A percentile compares a stretch with the other conserved stretches of the same genome.
phyloP scores from a whole-genome alignment of 345 rosid species.

The Toxicodendron radicans region DNA sequence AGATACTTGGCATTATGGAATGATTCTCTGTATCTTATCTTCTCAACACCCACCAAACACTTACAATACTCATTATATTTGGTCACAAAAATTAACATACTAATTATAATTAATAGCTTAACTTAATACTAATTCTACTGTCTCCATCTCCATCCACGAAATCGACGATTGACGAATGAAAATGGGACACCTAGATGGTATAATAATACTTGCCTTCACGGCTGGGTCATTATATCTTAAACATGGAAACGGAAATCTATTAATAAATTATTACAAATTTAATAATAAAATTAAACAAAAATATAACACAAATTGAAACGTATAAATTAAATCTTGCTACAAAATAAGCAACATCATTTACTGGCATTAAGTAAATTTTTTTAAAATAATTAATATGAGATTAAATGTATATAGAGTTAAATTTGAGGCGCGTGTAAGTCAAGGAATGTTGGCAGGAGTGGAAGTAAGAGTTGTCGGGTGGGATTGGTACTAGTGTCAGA shows the following conservation, averaged over 20 bases:
- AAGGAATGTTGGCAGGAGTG: not conserved
- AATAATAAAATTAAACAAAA: too few relatives aligned
- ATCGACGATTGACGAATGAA: not conserved
- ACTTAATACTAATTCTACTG: too few relatives aligned
- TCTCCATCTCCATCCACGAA: too few relatives aligned
- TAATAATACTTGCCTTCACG: not conserved
- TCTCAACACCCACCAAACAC: not conserved
- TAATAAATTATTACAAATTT: too few relatives aligned
- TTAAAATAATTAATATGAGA: too few relatives aligned
- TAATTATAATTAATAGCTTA: not conserved
- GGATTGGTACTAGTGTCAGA: constrained; percentile 28
- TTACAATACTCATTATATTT: not conserved
- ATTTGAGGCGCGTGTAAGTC: constrained; percentile 13
- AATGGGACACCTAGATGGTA: not conserved
- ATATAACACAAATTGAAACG: too few relatives aligned
- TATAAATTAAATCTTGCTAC: too few relatives aligned
- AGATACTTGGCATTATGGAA: not conserved
- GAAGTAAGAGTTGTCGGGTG: constrained; percentile 25
- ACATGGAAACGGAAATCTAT: too few relatives aligned
- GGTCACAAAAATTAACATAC: not conserved
- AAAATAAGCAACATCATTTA: too few relatives aligned
- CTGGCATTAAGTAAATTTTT: too few relatives aligned
- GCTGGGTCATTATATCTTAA: too few relatives aligned
- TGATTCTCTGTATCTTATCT: not conserved
- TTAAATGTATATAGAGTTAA: too few relatives aligned